Evolutionary conservation across 805 yeast genomes (phyloP), one percentile per base, ranked within the genome.

Genomic region (Cyberlindnera xishuangbannaensis): DNA sequence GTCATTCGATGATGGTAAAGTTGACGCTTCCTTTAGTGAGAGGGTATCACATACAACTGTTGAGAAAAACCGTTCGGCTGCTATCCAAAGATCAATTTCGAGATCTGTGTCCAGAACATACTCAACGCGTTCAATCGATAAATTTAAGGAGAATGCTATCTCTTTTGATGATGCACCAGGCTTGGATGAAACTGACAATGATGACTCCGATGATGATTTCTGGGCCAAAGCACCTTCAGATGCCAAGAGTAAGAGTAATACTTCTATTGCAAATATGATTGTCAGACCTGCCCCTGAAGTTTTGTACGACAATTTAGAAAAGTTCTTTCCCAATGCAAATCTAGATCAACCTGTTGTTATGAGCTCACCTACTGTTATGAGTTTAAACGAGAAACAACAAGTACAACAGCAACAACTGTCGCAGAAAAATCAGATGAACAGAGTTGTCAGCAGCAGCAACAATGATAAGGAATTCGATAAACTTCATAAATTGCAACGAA

Each of bases 271-370:
- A 18, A 61, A 61, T 35, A 75, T 79, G 85, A 78, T 81, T 7
- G 80, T 92, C 12, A 76, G 99, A 54, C 99, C 99, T 2, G 87
- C 97, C 0, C 82, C 95, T 1, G 97, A 90, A 51, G 94, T 84
- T 26, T 81, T 92, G 19, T 92, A 88, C 54, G 85, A 86, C 36
- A 88, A 92, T 48, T 70, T 92, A 41, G 99, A 92, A 46, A 74
- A 75, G 50, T 92, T 83, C 55, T 92, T 92, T 66, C 98, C 98
- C 1, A 72, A 83, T 47, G 78, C 97, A 0, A 90, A 90, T 58
- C 68, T 92, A 40, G 99, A 92, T 54, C 83, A 81, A 48, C 95
- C 97, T 3, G 85, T 92, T 21, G 73, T 90, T 16, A 76, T 82
- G 2, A 69, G 69, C 0, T 59, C 74, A 5, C 77, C 83, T 0